Percentiles rank a stretch among this genome's conserved stretches.
Conservation (phyloP, 129 eudicot species). For the Tagetes erecta region DNA sequence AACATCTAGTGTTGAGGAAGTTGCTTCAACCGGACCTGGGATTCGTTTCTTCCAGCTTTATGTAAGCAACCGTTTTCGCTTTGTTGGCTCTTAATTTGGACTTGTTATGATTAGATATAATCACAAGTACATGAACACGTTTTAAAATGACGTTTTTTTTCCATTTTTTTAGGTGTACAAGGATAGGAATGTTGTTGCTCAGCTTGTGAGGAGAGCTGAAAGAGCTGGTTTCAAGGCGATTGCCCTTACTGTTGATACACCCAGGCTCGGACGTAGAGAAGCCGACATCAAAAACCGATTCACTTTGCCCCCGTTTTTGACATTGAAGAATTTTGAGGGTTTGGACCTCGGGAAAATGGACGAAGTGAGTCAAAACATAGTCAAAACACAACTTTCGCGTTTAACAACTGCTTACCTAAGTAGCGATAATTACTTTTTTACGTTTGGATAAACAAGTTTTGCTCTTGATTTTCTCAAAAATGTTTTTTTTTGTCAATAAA, state of each 20-base stretch:
- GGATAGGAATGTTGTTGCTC: slow-evolving; percentile 83
- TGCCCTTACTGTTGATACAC: slow-evolving; percentile 93
- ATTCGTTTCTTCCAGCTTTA: slow-evolving; percentile 96
- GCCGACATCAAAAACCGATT: slow-evolving; percentile 97
- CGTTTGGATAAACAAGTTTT: too few relatives aligned
- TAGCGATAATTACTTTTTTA: too few relatives aligned
- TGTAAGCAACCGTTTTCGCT: slow-evolving; percentile 48
- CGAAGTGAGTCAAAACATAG: slow-evolving; percentile 49
- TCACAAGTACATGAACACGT: neutral
- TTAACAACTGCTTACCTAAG: too few relatives aligned
- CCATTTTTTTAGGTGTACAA: slow-evolving; percentile 65
- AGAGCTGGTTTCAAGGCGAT: slow-evolving; percentile 95
- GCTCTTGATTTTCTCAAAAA: too few relatives aligned
- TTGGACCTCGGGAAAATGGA: slow-evolving; percentile 93
- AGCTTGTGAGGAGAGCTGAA: slow-evolving; percentile 92
- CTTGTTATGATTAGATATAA: neutral
- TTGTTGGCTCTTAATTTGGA: neutral
- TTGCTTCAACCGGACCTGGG: slow-evolving; percentile 94
- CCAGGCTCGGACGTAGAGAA: slow-evolving; percentile 93
- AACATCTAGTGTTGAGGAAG: slow-evolving; percentile 97
- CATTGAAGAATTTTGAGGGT: slow-evolving; percentile 93
- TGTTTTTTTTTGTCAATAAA: too few relatives aligned
- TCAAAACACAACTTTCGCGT: too few relatives aligned
- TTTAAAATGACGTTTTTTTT: neutral
- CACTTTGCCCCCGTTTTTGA: slow-evolving; percentile 70